These are phyloP conservation scores for Recurvomyces mirabilis DNA, from an alignment of 495 filamentous ascomycete species.

Conservation along the genomic window DNA sequence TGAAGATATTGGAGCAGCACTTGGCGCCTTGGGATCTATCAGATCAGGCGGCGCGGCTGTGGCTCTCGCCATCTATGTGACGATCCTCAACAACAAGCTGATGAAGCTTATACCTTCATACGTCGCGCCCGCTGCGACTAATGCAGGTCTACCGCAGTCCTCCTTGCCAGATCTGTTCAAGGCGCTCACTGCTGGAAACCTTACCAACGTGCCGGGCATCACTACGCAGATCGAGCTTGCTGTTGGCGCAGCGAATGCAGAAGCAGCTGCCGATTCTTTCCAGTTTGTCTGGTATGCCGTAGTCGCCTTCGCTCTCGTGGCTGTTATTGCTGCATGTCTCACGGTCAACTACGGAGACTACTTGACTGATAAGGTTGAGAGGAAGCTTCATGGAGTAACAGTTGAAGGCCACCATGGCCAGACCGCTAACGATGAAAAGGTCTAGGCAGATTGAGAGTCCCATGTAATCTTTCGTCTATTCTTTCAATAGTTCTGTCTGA, in stretches of 20 bases:
- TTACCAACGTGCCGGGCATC: slow-evolving; percentile 35
- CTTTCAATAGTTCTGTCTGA: too few species aligned
- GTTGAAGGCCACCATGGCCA: too few species aligned
- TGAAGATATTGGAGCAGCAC: slow-evolving; percentile 40
- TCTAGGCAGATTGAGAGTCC: too few species aligned
- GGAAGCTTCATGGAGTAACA: slow-evolving; percentile 24
- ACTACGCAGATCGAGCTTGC: slow-evolving; percentile 30
- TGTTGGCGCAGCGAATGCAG: slow-evolving; percentile 29
- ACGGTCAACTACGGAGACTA: slow-evolving; percentile 29
- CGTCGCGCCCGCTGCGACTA: slow-evolving; percentile 32
- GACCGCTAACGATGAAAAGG: too few species aligned
- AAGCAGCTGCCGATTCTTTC: slow-evolving; percentile 36
- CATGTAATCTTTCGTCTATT: too few species aligned
- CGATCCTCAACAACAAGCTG: slow-evolving; percentile 37
- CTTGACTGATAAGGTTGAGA: slow-evolving; percentile 32
- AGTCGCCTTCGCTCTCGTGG: slow-evolving; percentile 37
- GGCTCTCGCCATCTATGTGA: slow-evolving; percentile 37
- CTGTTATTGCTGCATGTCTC: slow-evolving; percentile 35
- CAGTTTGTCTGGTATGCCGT: slow-evolving; percentile 38
- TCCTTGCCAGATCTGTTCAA: slow-evolving; percentile 33
- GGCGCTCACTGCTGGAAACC: slow-evolving; percentile 29
- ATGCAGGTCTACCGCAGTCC: slow-evolving; percentile 35
- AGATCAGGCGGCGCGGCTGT: slow-evolving; percentile 26
- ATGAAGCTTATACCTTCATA: slow-evolving; percentile 31
- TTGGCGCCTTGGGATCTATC: slow-evolving; percentile 34